These are phyloP conservation scores for Pyrenophora tritici-repentis DNA, from an alignment of 2,329 filamentous ascomycete species.

Conservation along the genomic window DNA sequence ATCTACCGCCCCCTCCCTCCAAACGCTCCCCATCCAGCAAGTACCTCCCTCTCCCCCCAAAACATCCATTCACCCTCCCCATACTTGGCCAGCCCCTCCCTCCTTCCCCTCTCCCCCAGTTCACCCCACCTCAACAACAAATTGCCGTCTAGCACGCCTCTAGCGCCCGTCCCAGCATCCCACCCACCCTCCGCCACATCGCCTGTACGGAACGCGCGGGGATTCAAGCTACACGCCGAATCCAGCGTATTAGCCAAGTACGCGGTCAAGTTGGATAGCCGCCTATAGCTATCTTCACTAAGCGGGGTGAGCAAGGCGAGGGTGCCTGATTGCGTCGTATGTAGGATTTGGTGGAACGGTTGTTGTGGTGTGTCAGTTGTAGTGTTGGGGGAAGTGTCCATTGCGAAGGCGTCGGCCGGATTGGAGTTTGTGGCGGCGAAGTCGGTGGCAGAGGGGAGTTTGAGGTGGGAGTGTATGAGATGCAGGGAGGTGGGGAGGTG, in stretches of 20 bases:
- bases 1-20: constrained; percentile 22
- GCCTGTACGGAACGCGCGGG: constrained; percentile 72
- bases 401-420: constrained; percentile 31
- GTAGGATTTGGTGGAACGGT: constrained; percentile 40
- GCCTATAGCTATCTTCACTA: constrained; percentile 79
- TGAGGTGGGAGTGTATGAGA: constrained; percentile 71
- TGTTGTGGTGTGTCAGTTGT: neutral
- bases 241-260: constrained; percentile 78
- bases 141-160: constrained; percentile 78
- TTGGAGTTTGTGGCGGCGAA: constrained; percentile 36
- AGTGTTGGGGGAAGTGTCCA: neutral
- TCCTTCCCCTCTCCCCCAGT: constrained; percentile 70
- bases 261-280: constrained; percentile 78
- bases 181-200: constrained; percentile 39
- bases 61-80: constrained; percentile 71
- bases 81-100: constrained; percentile 74
- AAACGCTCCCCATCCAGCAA: constrained; percentile 67
- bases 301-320: constrained; percentile 78
- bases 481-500: constrained; percentile 76
- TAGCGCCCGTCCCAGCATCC: constrained; percentile 52
- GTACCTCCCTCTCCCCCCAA: constrained; percentile 69
- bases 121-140: constrained; percentile 76
- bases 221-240: constrained; percentile 80
- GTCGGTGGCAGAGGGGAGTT: constrained; percentile 46
- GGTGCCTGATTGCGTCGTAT: constrained; percentile 65